phyloP scores from a whole-genome alignment of 257 asterid species.

The Rhazya stricta region DNA sequence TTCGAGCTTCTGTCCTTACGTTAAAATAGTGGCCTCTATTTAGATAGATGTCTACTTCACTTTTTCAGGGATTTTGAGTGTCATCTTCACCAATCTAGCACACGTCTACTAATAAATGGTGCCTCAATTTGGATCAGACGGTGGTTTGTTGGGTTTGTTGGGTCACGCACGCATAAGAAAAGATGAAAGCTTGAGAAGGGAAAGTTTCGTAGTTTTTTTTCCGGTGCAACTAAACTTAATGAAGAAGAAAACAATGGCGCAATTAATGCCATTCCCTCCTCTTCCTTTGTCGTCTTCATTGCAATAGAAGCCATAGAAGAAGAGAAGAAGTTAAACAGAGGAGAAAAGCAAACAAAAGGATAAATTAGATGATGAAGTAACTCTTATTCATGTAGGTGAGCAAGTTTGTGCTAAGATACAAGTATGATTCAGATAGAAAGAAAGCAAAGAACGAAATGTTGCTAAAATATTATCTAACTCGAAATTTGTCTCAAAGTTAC shows the following conservation, averaged over 20 bases:
- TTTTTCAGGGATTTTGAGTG: not conserved
- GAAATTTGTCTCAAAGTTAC: not conserved
- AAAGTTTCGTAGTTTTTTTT: not conserved
- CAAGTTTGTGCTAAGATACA: not conserved
- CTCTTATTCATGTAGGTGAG: too few species aligned
- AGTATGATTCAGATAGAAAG: not conserved
- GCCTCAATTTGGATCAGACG: not conserved
- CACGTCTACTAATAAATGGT: not conserved
- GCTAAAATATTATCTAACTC: too few species aligned
- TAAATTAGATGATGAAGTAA: not conserved
- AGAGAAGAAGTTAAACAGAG: too few species aligned
- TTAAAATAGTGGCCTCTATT: too few species aligned
- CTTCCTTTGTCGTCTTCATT: too few species aligned
- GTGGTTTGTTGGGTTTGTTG: not conserved
- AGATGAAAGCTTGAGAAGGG: not conserved
- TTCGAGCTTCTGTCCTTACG: too few species aligned
- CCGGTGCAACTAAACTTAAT: not conserved
- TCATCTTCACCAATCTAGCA: not conserved
- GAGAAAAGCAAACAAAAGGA: not conserved
- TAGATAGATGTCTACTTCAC: not conserved
- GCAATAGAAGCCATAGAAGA: not conserved
- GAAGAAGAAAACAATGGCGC: too few species aligned
- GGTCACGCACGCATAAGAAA: not conserved
- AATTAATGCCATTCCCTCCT: too few species aligned
- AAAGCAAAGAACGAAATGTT: too few species aligned